Conservation (phyloP, 495 filamentous ascomycete genomes). For the Penicillium coffeae region DNA sequence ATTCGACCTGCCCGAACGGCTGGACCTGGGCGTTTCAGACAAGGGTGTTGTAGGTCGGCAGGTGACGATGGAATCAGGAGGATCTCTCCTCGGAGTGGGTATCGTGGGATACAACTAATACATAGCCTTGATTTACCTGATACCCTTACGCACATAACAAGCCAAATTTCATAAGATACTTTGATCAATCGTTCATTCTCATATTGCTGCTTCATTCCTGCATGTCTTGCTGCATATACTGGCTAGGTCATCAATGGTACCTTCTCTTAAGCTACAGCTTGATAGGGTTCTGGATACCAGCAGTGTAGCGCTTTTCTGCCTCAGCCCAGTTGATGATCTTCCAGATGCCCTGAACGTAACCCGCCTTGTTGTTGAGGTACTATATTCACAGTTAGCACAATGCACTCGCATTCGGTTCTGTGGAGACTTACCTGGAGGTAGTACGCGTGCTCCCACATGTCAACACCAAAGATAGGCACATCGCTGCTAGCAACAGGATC, state of each 20-base stretch:
- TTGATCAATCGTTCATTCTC: no score
- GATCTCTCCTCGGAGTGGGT: conserved; percentile 29
- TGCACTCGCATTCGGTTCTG: no score
- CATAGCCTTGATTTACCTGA: conserved; percentile 2
- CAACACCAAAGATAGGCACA: conserved; percentile 79
- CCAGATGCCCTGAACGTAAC: conserved; percentile 92
- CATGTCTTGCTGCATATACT: no score
- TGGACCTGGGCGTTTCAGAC: conserved; percentile 52
- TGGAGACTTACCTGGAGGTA: conserved; percentile 49
- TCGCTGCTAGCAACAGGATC: conserved; percentile 78
- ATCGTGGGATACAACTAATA: conserved; percentile 39
- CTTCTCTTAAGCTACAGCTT: conserved; percentile 16
- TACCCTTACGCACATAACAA: neutral
- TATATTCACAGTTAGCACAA: conserved; percentile 48
- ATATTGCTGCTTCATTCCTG: no score
- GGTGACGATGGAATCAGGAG: conserved; percentile 29
- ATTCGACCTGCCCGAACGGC: conserved; percentile 51
- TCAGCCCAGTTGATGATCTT: conserved; percentile 94
- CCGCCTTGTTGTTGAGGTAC: conserved; percentile 95
- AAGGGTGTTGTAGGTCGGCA: conserved; percentile 39
- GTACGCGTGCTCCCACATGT: conserved; percentile 95
- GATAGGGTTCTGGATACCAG: conserved; percentile 26
- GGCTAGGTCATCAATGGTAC: neutral
- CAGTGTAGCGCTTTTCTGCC: conserved; percentile 71
- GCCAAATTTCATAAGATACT: neutral